A percentile compares a stretch with the other conserved stretches of the same genome.
phyloP scores from a whole-genome alignment of 345 rosid genomes.

The Gynandropsis gynandra region DNA sequence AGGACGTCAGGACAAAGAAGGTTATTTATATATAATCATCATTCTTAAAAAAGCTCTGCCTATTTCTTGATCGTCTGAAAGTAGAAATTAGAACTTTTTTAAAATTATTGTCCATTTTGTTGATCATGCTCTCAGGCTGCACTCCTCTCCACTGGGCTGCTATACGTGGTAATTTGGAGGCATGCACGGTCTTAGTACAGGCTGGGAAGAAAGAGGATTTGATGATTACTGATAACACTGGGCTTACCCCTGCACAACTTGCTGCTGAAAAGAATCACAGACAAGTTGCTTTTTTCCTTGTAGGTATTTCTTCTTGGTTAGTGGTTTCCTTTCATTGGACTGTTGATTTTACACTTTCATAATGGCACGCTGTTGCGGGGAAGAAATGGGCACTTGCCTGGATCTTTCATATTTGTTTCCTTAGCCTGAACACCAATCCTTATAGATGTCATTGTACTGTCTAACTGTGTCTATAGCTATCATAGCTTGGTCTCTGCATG shows the following conservation, averaged over 20 bases:
- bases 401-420: no score
- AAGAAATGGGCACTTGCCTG: no score
- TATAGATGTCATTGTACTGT: constrained; percentile 1
- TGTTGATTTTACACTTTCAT: constrained; percentile 9
- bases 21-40: constrained; percentile 24
- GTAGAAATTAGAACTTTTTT: background rate
- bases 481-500: background rate
- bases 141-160: constrained; percentile 99
- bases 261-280: constrained; percentile 95
- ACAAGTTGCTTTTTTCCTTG: constrained; percentile 99
- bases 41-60: background rate
- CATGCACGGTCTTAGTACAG: constrained; percentile 94
- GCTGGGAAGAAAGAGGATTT: constrained; percentile 97
- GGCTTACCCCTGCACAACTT: constrained; percentile 98
- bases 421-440: background rate
- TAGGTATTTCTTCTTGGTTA: constrained; percentile 46
- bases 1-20: constrained; percentile 98
- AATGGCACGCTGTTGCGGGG: background rate
- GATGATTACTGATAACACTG: constrained; percentile 77
- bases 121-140: constrained; percentile 51
- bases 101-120: constrained; percentile 9
- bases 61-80: background rate
- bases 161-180: constrained; percentile 95
- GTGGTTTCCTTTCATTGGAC: constrained; percentile 18
- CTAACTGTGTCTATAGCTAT: constrained; percentile 7